Conservation (phyloP, 805 yeast species). For the Yamadazyma sp. region DNA sequence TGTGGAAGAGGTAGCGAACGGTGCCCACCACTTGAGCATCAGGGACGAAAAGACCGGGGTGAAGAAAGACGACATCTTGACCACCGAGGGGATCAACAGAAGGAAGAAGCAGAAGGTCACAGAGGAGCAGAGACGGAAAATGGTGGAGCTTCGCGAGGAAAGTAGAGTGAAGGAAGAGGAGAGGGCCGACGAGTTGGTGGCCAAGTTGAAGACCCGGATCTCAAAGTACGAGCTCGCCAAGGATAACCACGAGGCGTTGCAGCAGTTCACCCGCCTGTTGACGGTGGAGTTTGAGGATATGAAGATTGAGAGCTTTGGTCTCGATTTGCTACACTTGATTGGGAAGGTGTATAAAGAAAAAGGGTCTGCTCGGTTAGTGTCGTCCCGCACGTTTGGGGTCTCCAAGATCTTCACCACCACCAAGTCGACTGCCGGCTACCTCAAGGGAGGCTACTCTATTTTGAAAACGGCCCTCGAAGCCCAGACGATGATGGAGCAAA, state of each 20-base stretch:
- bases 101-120: constrained; percentile 32
- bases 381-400: constrained; percentile 82
- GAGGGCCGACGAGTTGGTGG: constrained; percentile 51
- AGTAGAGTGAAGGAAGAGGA: constrained; percentile 49
- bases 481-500: constrained; percentile 65
- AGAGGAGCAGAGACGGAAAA: constrained; percentile 47
- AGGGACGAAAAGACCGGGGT: constrained; percentile 5
- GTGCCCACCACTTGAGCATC: constrained; percentile 16
- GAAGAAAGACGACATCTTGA: constrained; percentile 10
- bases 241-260: constrained; percentile 59
- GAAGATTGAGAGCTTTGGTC: constrained; percentile 93
- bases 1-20: constrained; percentile 13
- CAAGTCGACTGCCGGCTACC: constrained; percentile 79
- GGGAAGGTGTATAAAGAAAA: constrained; percentile 77
- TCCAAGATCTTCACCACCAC: constrained; percentile 79
- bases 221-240: constrained; percentile 55
- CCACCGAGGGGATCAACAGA: constrained; percentile 25
- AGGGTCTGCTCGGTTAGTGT: constrained; percentile 68
- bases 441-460: constrained; percentile 81
- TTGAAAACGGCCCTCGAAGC: constrained; percentile 87
- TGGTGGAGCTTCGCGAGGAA: constrained; percentile 52
- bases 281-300: constrained; percentile 69
- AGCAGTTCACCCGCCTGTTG: constrained; percentile 53
- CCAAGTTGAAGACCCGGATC: constrained; percentile 49
- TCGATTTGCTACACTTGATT: constrained; percentile 79